Evolutionary conservation across 106 monocot species (phyloP).

Genomic region (Allium fistulosum): DNA sequence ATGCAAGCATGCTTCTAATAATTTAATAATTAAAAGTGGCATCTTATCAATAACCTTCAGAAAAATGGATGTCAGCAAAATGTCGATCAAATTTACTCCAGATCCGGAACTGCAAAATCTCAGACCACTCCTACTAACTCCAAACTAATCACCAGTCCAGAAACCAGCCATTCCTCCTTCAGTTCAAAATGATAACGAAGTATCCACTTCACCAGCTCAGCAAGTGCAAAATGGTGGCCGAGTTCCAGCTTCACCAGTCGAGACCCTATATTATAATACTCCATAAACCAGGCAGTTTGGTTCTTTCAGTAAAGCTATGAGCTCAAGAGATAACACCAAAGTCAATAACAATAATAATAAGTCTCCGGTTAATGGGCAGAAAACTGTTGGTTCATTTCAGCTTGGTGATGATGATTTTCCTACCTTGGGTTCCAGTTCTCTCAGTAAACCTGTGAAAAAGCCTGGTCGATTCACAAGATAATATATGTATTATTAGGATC

Average conservation of each 20-base stretch:
- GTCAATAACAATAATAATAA: background rate
- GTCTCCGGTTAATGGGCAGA: background rate
- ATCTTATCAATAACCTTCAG: conserved; percentile 68
- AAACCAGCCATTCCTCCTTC: background rate
- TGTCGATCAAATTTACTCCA: conserved; percentile 20
- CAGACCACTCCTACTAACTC: conserved; percentile 11
- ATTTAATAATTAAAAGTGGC: too few relatives aligned
- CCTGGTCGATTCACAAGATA: conserved; percentile 1
- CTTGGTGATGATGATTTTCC: conserved; percentile 14
- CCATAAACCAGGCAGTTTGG: background rate
- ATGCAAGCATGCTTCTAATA: too few relatives aligned
- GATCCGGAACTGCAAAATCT: conserved; percentile 38
- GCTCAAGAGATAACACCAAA: background rate
- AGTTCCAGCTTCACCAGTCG: too few relatives aligned
- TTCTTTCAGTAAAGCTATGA: too few relatives aligned
- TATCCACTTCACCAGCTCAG: background rate
- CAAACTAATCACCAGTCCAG: background rate
- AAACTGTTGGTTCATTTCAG: background rate
- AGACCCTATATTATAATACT: background rate
- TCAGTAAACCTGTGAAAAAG: conserved; percentile 1
- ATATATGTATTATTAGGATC: background rate
- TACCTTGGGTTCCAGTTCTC: conserved; percentile 2
- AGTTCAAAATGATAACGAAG: background rate
- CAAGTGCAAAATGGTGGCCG: background rate
- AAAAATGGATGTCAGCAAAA: conserved; percentile 54